phyloP scores from a whole-genome alignment of 208 protist genomes.

The Leishmania arabica region DNA sequence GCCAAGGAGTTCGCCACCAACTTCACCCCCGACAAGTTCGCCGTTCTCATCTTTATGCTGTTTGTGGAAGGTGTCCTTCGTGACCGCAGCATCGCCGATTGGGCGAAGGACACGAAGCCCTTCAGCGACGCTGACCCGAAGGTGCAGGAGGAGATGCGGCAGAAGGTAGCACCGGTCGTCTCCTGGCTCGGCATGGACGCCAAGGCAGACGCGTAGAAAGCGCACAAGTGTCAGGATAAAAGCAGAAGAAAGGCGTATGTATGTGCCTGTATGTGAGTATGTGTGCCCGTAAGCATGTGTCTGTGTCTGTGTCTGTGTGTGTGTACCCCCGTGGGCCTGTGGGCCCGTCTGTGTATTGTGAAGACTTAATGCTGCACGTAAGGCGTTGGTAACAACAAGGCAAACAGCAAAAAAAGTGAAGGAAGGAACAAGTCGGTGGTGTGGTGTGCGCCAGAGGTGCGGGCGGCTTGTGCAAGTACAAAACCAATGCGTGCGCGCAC shows the following conservation, averaged over 20 bases:
- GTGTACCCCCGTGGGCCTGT: too few relatives aligned
- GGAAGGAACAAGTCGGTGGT: neutral
- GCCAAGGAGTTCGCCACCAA: constrained; percentile 41
- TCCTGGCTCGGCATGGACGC: constrained; percentile 57
- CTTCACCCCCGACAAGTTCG: constrained; percentile 56
- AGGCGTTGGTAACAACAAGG: neutral
- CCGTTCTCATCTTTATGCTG: constrained; percentile 74
- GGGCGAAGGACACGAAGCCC: constrained; percentile 34
- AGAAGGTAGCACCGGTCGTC: constrained; percentile 48
- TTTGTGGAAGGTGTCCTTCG: constrained; percentile 75
- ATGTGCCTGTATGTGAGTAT: neutral
- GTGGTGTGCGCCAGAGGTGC: neutral
- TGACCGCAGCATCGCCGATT: constrained; percentile 56
- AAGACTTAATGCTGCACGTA: neutral
- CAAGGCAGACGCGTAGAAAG: constrained; percentile 16
- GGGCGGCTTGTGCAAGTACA: neutral
- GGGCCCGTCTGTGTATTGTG: neutral
- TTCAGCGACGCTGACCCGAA: constrained; percentile 24
- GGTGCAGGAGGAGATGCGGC: constrained; percentile 45
- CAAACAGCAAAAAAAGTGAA: neutral
- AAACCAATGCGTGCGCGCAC: neutral
- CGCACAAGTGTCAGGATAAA: neutral
- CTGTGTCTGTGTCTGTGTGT: neutral
- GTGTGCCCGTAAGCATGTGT: neutral
- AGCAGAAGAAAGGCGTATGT: constrained; percentile 8